Base-by-base conservation (phyloP, 352 stramenopile genomes). In the Globisporangium yorkense region DNA sequence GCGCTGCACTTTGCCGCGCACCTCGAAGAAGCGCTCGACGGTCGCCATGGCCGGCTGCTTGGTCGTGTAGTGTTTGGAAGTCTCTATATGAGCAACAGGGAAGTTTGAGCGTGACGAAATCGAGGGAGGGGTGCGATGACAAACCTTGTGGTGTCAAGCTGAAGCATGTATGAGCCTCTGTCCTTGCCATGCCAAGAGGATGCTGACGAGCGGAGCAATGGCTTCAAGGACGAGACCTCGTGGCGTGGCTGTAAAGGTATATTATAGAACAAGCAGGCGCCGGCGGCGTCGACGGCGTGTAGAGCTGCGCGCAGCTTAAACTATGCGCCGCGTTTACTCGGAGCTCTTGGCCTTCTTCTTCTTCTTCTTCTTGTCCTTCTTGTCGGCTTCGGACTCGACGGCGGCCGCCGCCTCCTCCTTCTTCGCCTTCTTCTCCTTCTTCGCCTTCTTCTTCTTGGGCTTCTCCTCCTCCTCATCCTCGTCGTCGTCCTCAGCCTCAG, bases 391-490 rank as follows among this genome's bases (percentile, higher is more conserved):
- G 46, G 62, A 62, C 37, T 72, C 68, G 21, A 61, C 57, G 33
- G 60, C 62, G 24, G 56, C 65, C 41, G 16, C 41, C 20, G 16
- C 65, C 54, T 89, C 80, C 48, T 88, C 85, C 63, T 88, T 83
- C 62, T 89, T 69, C 15, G 63, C 56, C 62, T 76, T 72, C 64
- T 67, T 66, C 49, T 74, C 67, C 65, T 92, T 91, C 58, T 63
- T 61, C 1, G 61, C 62, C 40, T 70, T 58, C 37, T 82, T 68
- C 54, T 93, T 75, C 55, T 92, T 79, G 35, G 79, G 73, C 63
- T 92, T 80, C 66, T 94, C 88, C 54, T 89, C 82, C 61, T 92
- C 87, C 65, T 92, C 89, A 51, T 90, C 67, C 4, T 83, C 66
- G 20, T 77, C 66, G 24, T 77, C 75, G 12, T 92, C 71, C 35